phyloP scores from a whole-genome alignment of 345 rosid genomes.

The Populus ilicifolia region DNA sequence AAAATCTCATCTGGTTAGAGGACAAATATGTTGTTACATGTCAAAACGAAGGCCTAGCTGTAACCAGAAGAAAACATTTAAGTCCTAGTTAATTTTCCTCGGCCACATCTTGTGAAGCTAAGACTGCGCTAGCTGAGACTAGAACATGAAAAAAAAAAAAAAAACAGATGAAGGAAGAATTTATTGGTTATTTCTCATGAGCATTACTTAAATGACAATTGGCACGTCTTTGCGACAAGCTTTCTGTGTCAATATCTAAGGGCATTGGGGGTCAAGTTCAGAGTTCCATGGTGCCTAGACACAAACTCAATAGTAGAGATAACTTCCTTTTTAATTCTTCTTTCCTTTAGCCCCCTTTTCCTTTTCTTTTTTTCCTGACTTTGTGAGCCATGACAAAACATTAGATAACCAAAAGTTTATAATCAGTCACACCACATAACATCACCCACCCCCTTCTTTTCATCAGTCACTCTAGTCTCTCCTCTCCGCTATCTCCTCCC shows the following conservation, averaged over 20 bases:
- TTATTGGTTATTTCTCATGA: background rate
- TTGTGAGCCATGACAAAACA: constrained; percentile 2
- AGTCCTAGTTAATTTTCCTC: background rate
- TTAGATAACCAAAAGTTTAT: background rate
- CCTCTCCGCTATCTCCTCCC: background rate
- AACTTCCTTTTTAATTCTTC: constrained; percentile 25
- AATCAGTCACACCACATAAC: background rate
- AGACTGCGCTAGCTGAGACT: background rate
- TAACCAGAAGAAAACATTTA: background rate
- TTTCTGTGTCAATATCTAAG: background rate
- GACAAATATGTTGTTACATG: background rate
- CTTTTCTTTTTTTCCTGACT: background rate
- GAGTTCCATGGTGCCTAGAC: background rate
- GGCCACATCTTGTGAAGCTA: background rate
- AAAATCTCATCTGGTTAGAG: background rate
- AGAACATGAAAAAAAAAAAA: background rate
- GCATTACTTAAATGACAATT: background rate
- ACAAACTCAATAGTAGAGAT: background rate
- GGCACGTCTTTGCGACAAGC: background rate
- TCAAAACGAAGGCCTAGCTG: background rate
- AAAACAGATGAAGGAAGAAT: background rate
- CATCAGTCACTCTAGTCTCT: background rate
- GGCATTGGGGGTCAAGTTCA: background rate
- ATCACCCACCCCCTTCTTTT: background rate
- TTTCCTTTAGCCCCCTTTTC: background rate